Evolutionary conservation across 108 stramenopile genomes (phyloP).

Genomic region (Nannochloropsis gaditana): DNA sequence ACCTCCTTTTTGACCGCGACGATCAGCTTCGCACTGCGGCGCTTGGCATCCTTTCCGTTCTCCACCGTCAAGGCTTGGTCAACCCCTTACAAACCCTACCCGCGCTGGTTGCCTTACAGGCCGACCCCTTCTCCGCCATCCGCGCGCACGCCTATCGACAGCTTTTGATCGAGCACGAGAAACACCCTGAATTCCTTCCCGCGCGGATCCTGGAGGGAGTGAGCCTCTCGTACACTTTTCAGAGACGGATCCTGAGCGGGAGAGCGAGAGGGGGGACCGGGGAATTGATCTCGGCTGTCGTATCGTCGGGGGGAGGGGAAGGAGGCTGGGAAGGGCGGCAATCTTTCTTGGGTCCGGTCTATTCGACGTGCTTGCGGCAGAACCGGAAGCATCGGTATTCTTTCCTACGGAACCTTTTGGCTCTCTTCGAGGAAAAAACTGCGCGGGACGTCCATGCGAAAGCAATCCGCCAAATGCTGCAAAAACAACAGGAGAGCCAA

Average conservation of each 20-base stretch:
- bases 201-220: slow-evolving; percentile 39
- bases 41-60: slow-evolving; percentile 28
- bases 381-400: slow-evolving; percentile 30
- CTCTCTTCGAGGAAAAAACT: background rate
- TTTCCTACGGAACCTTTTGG: slow-evolving; percentile 28
- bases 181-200: slow-evolving; percentile 35
- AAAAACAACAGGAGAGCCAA: background rate
- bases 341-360: slow-evolving; percentile 34
- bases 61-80: slow-evolving; percentile 35
- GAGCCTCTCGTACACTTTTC: slow-evolving; percentile 34
- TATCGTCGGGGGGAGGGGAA: slow-evolving; percentile 13
- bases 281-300: slow-evolving; percentile 21
- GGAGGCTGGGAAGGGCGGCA: slow-evolving; percentile 26
- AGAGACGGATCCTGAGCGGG: background rate
- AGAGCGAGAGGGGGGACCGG: background rate
- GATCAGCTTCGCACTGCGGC: slow-evolving; percentile 30
- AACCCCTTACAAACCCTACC: slow-evolving; percentile 38
- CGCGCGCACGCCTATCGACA: slow-evolving; percentile 31
- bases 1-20: slow-evolving; percentile 32
- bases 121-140: slow-evolving; percentile 18
- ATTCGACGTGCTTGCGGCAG: slow-evolving; percentile 28
- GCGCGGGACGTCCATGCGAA: background rate
- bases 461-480: background rate
- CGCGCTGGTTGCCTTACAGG: slow-evolving; percentile 36
- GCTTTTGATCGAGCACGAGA: slow-evolving; percentile 35